Percentiles rank a stretch among this genome's conserved stretches.
phyloP scores from a whole-genome alignment of 2,329 filamentous ascomycete species.

The Alternaria longipes region DNA sequence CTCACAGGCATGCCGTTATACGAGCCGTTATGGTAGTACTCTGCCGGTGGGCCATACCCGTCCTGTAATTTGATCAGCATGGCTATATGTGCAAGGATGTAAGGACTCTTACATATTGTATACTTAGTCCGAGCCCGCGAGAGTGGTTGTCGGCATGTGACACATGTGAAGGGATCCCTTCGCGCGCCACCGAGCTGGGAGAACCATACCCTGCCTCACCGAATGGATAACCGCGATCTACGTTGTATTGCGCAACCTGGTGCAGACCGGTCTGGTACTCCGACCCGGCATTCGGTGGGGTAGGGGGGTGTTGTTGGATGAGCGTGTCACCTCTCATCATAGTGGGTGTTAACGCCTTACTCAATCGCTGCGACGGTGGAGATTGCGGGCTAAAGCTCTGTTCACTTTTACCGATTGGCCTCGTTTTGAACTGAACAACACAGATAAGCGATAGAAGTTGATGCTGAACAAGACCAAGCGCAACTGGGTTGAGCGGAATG shows the following conservation, averaged over 20 bases:
- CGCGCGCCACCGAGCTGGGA: conserved; percentile 36
- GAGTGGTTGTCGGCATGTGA: conserved; percentile 37
- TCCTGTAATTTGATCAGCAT: conserved; percentile 42
- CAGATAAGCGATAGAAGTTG: conserved; percentile 15
- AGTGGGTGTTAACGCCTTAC: conserved; percentile 21
- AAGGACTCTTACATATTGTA: conserved; percentile 44
- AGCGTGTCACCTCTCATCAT: conserved; percentile 48
- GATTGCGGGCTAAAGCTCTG: conserved; percentile 9
- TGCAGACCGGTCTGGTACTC: conserved; percentile 52
- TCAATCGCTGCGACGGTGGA: conserved; percentile 17
- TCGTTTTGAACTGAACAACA: conserved; percentile 20
- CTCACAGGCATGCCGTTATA: conserved; percentile 39
- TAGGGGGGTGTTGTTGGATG: conserved; percentile 49
- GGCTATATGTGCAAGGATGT: conserved; percentile 1
- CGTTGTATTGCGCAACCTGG: conserved; percentile 56
- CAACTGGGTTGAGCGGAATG: neutral
- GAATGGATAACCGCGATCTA: conserved; percentile 49
- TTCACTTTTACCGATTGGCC: conserved; percentile 13
- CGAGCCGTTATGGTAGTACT: conserved; percentile 41
- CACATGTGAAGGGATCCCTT: conserved; percentile 39
- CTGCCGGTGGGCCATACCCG: conserved; percentile 39
- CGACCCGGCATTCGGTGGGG: conserved; percentile 42
- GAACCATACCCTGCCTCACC: conserved; percentile 46
- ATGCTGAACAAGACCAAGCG: conserved; percentile 5
- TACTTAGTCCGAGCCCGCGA: conserved; percentile 37